Conservation (phyloP, 2,329 filamentous ascomycete species). For the Penicillium sp. region DNA sequence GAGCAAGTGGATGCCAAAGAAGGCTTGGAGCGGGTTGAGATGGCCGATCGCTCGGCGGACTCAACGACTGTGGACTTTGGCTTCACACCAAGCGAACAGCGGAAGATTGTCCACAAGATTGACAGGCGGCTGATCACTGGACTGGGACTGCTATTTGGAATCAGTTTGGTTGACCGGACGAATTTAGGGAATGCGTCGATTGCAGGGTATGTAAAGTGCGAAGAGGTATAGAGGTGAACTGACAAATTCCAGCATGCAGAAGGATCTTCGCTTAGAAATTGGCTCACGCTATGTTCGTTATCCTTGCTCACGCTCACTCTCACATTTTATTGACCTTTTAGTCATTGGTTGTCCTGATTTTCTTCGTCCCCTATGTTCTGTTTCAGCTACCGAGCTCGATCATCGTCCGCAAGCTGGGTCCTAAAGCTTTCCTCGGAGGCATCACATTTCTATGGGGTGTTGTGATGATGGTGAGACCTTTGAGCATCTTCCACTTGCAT, state of each 20-base stretch:
- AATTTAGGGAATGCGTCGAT: slow-evolving; percentile 16
- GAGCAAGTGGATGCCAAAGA: background rate
- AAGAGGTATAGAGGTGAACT: slow-evolving; percentile 53
- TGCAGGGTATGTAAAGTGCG: slow-evolving; percentile 6
- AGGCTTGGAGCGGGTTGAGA: background rate
- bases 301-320: no score
- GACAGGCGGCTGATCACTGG: slow-evolving; percentile 12
- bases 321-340: background rate
- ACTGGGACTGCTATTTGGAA: slow-evolving; percentile 8
- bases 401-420: slow-evolving; percentile 42
- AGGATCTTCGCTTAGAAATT: slow-evolving; percentile 28
- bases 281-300: slow-evolving; percentile 28
- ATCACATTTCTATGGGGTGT: slow-evolving; percentile 43
- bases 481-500: background rate
- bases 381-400: slow-evolving; percentile 44
- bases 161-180: slow-evolving; percentile 15
- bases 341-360: slow-evolving; percentile 36
- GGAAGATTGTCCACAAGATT: slow-evolving; percentile 7
- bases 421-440: slow-evolving; percentile 33
- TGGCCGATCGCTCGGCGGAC: slow-evolving; percentile 3
- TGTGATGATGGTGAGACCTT: slow-evolving; percentile 40
- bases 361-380: slow-evolving; percentile 45
- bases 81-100: slow-evolving; percentile 1
- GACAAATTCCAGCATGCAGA: slow-evolving; percentile 60
- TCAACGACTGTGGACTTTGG: background rate